These are phyloP conservation scores for Prunus padus DNA, from an alignment of 306 rosid genomes.

Conservation along the genomic window DNA sequence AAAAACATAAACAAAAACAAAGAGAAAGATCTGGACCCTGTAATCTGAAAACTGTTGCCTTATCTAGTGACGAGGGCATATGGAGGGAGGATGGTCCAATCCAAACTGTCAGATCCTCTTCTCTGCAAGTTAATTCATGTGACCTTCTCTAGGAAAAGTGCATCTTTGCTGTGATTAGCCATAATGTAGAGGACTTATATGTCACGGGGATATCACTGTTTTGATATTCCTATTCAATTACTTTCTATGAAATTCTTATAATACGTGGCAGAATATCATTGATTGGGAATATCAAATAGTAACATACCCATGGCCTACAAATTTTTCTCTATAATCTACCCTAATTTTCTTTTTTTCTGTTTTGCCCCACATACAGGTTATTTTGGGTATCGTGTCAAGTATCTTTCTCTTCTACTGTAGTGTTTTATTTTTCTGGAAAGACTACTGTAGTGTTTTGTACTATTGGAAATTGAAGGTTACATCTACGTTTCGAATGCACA, in stretches of 20 bases:
- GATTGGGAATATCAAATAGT: too few species aligned
- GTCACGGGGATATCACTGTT: too few species aligned
- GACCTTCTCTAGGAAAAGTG: slow-evolving; percentile 21
- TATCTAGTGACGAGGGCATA: slow-evolving; percentile 32
- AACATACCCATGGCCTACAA: too few species aligned
- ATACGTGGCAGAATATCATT: rapidly evolving
- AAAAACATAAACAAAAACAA: too few species aligned
- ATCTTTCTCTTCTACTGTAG: not conserved
- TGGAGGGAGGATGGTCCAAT: slow-evolving; percentile 30
- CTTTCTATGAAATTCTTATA: too few species aligned
- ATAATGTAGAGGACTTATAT: too few species aligned
- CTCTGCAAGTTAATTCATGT: slow-evolving; percentile 56
- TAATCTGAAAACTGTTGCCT: slow-evolving; percentile 17
- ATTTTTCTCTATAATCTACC: too few species aligned
- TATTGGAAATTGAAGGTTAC: not conserved
- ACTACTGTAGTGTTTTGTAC: not conserved
- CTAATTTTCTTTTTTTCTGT: not conserved
- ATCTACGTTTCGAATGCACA: not conserved
- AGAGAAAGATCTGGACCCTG: too few species aligned
- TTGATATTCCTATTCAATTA: too few species aligned
- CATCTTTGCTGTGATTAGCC: too few species aligned
- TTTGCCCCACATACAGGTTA: too few species aligned
- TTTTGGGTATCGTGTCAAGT: slow-evolving; percentile 5
- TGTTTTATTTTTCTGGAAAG: too few species aligned
- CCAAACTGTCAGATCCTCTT: slow-evolving; percentile 42